These are phyloP conservation scores for Taphrina pruni DNA, from an alignment of 1,139 yeast genomes.

Conservation along the genomic window DNA sequence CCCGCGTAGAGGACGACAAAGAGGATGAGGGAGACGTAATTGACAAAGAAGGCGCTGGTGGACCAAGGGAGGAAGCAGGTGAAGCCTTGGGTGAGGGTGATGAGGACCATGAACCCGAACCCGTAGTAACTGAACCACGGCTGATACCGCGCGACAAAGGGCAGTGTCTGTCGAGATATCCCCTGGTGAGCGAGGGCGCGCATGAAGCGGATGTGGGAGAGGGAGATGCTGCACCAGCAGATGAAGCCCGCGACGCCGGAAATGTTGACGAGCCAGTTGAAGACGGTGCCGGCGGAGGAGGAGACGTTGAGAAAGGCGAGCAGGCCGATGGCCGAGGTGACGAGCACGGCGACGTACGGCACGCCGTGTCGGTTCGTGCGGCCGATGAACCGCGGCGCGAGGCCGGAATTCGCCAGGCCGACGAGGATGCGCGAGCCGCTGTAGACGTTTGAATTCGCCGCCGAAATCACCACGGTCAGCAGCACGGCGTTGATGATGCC, in stretches of 20 bases:
- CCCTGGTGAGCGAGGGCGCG: constrained; percentile 45
- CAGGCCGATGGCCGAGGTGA: constrained; percentile 56
- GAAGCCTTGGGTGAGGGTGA: constrained; percentile 72
- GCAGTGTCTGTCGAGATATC: constrained; percentile 43
- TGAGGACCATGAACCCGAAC: constrained; percentile 59
- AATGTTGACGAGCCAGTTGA: constrained; percentile 82
- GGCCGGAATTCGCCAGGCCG: constrained; percentile 64
- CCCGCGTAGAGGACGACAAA: constrained; percentile 58
- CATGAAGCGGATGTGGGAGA: constrained; percentile 52
- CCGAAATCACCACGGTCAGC: constrained; percentile 70
- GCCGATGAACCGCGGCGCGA: constrained; percentile 65
- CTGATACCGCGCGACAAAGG: constrained; percentile 60
- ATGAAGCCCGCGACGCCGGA: constrained; percentile 65
- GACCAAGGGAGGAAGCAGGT: constrained; percentile 58
- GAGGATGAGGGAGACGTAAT: constrained; percentile 61
- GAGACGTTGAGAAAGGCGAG: constrained; percentile 72
- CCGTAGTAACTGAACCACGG: constrained; percentile 61
- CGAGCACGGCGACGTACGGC: constrained; percentile 61
- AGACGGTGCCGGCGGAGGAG: constrained; percentile 69
- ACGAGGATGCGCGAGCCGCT: constrained; percentile 67
- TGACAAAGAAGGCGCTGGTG: constrained; percentile 72
- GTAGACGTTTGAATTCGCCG: constrained; percentile 76
- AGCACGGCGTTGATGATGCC: constrained; percentile 77
- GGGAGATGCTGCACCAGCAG: constrained; percentile 60
- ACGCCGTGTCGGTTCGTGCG: constrained; percentile 63